Percentiles rank a stretch among this genome's conserved stretches.
Conservation (phyloP, 2,329 filamentous ascomycete genomes). For the Neopestalotiopsis sp. region DNA sequence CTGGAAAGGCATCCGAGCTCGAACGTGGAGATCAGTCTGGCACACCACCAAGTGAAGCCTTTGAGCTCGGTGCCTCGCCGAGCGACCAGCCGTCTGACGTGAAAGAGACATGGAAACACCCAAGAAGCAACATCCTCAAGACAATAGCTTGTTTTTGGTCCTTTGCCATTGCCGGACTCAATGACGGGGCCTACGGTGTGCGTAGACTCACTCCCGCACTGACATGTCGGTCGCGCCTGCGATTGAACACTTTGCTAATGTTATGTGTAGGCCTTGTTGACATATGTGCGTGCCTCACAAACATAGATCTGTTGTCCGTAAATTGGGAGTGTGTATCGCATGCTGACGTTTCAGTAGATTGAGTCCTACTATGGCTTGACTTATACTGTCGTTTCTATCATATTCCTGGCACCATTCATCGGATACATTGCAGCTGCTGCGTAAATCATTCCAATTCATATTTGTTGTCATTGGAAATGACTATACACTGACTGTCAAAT, state of each 20-base stretch:
- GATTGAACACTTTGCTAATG: not conserved
- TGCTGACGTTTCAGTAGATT: slow-evolving; percentile 37
- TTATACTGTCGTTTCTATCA: slow-evolving; percentile 53
- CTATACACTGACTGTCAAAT: not conserved
- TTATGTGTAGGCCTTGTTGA: slow-evolving; percentile 49
- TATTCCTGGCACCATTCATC: slow-evolving; percentile 52
- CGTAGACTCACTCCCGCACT: slow-evolving; percentile 31
- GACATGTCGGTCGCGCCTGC: not conserved
- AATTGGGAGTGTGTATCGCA: not conserved
- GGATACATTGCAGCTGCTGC: slow-evolving; percentile 52
- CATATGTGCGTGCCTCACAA: slow-evolving; percentile 49
- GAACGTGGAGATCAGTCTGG: not conserved
- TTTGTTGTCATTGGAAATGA: not conserved
- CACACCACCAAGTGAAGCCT: not conserved
- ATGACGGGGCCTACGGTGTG: slow-evolving; percentile 64
- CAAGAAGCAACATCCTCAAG: slow-evolving; percentile 53
- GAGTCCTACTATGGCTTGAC: slow-evolving; percentile 51
- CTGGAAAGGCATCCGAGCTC: not conserved
- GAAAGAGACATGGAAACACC: slow-evolving; percentile 48
- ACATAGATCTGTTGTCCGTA: not conserved
- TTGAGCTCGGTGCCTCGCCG: not conserved
- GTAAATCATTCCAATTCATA: not conserved
- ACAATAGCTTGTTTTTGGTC: slow-evolving; percentile 61
- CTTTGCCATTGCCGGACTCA: slow-evolving; percentile 63
- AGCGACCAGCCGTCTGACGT: not conserved